Evolutionary conservation across 352 stramenopile species (phyloP), one percentile per base, ranked within the genome.

Genomic region (Globisporangium spinosum): DNA sequence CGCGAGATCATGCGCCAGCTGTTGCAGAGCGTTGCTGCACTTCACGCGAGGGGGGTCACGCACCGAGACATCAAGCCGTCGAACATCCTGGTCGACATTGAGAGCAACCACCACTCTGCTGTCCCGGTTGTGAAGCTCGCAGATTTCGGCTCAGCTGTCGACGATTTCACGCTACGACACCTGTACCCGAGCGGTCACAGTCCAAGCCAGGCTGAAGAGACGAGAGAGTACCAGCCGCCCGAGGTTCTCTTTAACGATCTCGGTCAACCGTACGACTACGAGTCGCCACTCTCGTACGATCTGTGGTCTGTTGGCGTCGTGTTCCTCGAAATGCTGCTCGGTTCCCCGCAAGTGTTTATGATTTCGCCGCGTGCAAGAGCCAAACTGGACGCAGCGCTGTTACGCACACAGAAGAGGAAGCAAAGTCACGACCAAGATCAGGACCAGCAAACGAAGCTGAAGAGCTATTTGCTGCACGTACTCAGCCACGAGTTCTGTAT

Each of bases 261-360:
- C 62, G 77, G 77, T 0, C 74, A 77, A 58, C 82, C 85, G 9
- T 94, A 91, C 69, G 80, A 93, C 68, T 82, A 76, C 53, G 70
- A 67, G 40, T 64, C 71, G 7, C 87, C 91, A 1, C 71, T 87
- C 27, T 77, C 85, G n/a, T 97, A 97, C 68, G 91, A 97, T 47
- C 75, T 97, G 56, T 97, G 91, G 91, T 96, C 89, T n/a, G 87
- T 98, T 4, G 97, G 96, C 2, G 92, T 99, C 62, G 83, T 98
- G 32, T 96, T 98, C 27, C 75, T 98, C n/a, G 97, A 99, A 74
- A 79, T 99, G 65, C 71, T 99, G 15, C 73, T 99, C 2, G 97
- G 97, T 1, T 98, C 96, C 2, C 94, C 96, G 0, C 85, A 92
- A 73, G 85, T 95, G 20, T 95, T 95, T 70, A 69, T 82, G 56